phyloP scores from a whole-genome alignment of 768 basidiomycete genomes.

The Auricularia auricula-judae region DNA sequence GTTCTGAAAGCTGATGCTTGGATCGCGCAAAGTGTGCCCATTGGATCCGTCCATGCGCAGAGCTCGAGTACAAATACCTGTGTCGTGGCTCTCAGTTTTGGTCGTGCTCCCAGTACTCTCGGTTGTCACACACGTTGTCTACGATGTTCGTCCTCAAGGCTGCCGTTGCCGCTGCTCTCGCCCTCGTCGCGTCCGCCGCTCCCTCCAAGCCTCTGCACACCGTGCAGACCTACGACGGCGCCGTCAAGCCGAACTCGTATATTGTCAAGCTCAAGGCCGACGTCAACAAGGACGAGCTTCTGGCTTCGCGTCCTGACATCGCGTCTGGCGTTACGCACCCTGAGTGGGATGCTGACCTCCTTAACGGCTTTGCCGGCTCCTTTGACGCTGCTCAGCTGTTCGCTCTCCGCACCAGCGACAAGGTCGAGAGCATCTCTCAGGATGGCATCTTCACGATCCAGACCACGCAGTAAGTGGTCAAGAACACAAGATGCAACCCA shows the following conservation, averaged over 20 bases:
- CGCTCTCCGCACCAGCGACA: conserved; percentile 15
- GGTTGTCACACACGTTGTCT: not conserved
- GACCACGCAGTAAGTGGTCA: conserved; percentile 4
- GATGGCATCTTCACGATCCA: conserved; percentile 20
- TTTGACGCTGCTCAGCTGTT: conserved; percentile 15
- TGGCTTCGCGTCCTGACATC: conserved; percentile 4
- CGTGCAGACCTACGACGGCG: conserved; percentile 8
- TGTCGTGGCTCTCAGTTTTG: too few species aligned
- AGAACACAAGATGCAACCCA: not conserved
- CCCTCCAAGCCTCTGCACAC: conserved; percentile 1
- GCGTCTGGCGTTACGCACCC: conserved; percentile 8
- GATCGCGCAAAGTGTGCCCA: too few species aligned
- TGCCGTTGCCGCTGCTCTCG: not conserved
- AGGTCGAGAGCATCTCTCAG: conserved; percentile 20
- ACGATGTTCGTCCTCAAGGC: not conserved
- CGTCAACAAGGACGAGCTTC: conserved; percentile 10
- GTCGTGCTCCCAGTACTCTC: not conserved
- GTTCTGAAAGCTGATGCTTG: too few species aligned
- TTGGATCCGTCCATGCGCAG: too few species aligned
- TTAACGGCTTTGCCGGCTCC: conserved; percentile 18
- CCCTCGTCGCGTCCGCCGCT: conserved; percentile 1
- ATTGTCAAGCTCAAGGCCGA: conserved; percentile 17
- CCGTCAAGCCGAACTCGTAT: conserved; percentile 9
- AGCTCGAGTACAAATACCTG: too few species aligned
- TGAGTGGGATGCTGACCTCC: conserved; percentile 12